Evolutionary conservation across 176 grass and related monocot species (phyloP), one percentile per base, ranked within the genome.

Genomic region (sorghum (Sorghum bicolor)): DNA sequence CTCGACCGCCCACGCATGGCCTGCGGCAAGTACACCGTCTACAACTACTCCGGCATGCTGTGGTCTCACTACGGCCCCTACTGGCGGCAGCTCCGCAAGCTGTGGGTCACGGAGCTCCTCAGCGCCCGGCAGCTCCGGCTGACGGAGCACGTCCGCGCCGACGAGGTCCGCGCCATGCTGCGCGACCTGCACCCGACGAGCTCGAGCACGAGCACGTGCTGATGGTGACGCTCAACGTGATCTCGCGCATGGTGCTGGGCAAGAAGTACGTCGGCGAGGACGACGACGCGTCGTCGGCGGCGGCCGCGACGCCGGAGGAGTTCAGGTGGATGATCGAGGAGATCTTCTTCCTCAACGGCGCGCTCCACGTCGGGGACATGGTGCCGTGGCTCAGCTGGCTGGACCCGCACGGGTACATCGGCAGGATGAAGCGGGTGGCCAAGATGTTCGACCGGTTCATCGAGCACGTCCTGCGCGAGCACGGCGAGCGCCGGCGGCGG

Each of bases 171-270:
- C 15, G 26, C 7, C 43, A 48, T 74, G 41, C 71, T 74, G 0
- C 43, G 28, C 71, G 26, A 74, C 71, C 8, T 74, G 6, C 24
- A 16, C 26, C 3, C 7, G 7, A 5, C 48, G 52, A 5, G 13
- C 44, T 5, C 43, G 11, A 14, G 40, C 39, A 48, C 14, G 22
- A 12, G 22, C 47, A 52, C 16, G 4, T 74, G 43, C 71, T 74
- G 2, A 74, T 74, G 71, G 13, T 74, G 26, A 74, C 26, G 16
- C 25, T 74, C 8, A 50, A 50, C 44, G 41, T 32, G 1, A 26
- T 74, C 8, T 74, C 71, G 71, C 71, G 71, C 44, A 48, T 50
- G 71, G 71, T 74, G 43, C 44, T 74, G 14, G 71, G 71, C 26
- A 74, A 29, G 71, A 74, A 74, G 44, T 74, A 74, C 41, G 43